These are phyloP conservation scores for Chalciporus piperatus DNA, from an alignment of 768 basidiomycete genomes.

Conservation along the genomic window DNA sequence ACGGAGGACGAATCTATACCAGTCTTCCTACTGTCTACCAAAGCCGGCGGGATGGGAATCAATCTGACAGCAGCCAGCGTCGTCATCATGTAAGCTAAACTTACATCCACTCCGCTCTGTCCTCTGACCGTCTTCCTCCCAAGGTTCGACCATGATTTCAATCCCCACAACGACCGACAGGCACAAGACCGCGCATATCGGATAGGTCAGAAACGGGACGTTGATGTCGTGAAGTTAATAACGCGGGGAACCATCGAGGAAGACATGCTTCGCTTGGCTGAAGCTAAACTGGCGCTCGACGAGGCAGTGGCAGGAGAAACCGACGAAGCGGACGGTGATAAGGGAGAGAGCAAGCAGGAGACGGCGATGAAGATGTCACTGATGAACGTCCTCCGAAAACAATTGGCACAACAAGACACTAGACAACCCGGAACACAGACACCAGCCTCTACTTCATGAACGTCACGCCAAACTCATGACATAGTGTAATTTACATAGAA, in stretches of 20 bases:
- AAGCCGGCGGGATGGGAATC: conserved; percentile 95
- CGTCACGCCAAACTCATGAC: conserved; percentile 4
- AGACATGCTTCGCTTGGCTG: conserved; percentile 87
- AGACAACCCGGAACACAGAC: conserved; percentile 7
- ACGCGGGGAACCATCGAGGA: conserved; percentile 93
- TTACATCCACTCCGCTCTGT: not conserved
- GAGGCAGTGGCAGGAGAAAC: conserved; percentile 86
- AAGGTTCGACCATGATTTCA: conserved; percentile 98
- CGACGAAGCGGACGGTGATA: conserved; percentile 54
- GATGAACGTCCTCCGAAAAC: conserved; percentile 79
- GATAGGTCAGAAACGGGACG: conserved; percentile 91
- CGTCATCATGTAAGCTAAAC: conserved; percentile 74
- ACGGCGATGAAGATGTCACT: conserved; percentile 83
- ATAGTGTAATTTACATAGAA: conserved; percentile 19
- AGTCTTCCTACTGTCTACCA: conserved; percentile 88
- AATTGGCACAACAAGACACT: conserved; percentile 62
- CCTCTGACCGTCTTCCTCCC: not conserved
- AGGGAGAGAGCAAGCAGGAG: conserved; percentile 63
- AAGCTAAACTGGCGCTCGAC: conserved; percentile 89
- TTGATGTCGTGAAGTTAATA: conserved; percentile 93
- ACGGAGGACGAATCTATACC: conserved; percentile 78
- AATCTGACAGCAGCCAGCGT: conserved; percentile 95
- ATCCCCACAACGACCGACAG: conserved; percentile 96
- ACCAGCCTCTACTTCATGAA: conserved; percentile 6
- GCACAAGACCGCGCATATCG: conserved; percentile 97